Percentiles rank a stretch among this genome's conserved stretches.
Conservation (phyloP, 225 moss, liverwort and hornwort species). For the Marchantia paleacea region DNA sequence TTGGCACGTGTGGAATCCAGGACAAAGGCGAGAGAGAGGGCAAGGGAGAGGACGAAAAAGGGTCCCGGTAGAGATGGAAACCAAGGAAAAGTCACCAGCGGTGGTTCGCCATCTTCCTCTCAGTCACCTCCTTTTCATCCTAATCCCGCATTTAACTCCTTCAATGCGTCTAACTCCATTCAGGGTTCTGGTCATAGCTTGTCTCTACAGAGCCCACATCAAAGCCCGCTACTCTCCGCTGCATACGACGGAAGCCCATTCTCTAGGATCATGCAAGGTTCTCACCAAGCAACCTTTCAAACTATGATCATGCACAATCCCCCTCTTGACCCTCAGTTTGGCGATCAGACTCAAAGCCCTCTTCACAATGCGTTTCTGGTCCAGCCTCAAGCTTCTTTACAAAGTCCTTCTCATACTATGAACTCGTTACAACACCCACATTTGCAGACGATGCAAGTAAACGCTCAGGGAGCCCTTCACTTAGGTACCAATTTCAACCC, state of each 20-base stretch:
- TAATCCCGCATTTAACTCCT: slow-evolving; percentile 29
- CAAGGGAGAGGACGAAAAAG: slow-evolving; percentile 83
- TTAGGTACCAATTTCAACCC: slow-evolving; percentile 30
- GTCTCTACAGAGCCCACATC: slow-evolving; percentile 25
- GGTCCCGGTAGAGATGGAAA: slow-evolving; percentile 41
- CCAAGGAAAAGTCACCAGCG: slow-evolving; percentile 26
- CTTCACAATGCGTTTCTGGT: slow-evolving; percentile 64
- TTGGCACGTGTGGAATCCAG: slow-evolving; percentile 66
- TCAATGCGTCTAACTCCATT: slow-evolving; percentile 22
- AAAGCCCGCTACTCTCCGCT: slow-evolving; percentile 23
- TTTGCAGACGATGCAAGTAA: slow-evolving; percentile 28
- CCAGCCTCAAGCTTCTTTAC: slow-evolving; percentile 36
- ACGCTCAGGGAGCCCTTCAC: slow-evolving; percentile 27
- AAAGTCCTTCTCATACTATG: slow-evolving; percentile 11
- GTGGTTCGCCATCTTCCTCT: slow-evolving; percentile 21
- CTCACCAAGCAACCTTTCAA: slow-evolving; percentile 35
- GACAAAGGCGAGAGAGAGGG: slow-evolving; percentile 78
- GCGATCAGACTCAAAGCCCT: slow-evolving; percentile 56
- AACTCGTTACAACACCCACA: slow-evolving; percentile 25
- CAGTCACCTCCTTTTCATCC: slow-evolving; percentile 42
- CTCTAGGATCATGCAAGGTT: slow-evolving; percentile 37
- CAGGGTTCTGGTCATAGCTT: slow-evolving; percentile 34
- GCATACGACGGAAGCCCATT: slow-evolving; percentile 25
- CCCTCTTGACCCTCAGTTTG: slow-evolving; percentile 34
- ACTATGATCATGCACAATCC: slow-evolving; percentile 40